A percentile compares a stretch with the other conserved stretches of the same genome.
Conservation (phyloP, 2,329 filamentous ascomycete species). For the Akanthomyces uredinophilus region DNA sequence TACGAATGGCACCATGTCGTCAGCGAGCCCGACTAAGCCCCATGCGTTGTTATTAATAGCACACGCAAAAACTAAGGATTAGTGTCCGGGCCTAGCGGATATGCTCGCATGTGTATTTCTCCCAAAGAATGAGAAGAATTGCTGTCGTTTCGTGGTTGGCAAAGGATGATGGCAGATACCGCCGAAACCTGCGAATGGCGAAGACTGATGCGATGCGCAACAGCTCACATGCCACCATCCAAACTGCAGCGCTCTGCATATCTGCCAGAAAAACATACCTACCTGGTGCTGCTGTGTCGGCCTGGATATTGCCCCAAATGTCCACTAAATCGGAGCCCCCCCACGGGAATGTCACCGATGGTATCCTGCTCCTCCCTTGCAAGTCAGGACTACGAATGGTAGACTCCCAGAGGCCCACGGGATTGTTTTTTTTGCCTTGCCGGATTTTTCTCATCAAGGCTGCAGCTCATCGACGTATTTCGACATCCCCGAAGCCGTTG, state of each 20-base stretch:
- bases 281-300: not conserved
- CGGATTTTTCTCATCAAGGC: no score
- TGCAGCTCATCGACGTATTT: not conserved
- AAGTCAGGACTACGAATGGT: not conserved
- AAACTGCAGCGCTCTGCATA: not conserved
- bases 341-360: not conserved
- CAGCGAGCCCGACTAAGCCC: not conserved
- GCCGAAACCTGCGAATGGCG: not conserved
- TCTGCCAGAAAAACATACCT: no score
- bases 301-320: not conserved
- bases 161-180: not conserved
- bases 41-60: not conserved
- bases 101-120: not conserved
- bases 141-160: not conserved
- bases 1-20: not conserved
- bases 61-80: not conserved
- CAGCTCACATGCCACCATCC: not conserved
- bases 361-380: not conserved
- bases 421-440: no score
- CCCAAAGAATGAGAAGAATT: not conserved
- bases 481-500: not conserved
- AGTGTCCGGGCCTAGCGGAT: not conserved
- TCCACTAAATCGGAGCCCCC: not conserved
- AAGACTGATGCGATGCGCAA: not conserved
- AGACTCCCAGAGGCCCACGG: not conserved